Evolutionary conservation across 2,329 filamentous ascomycete species (phyloP).

Genomic region (Cladosporium halotolerans): DNA sequence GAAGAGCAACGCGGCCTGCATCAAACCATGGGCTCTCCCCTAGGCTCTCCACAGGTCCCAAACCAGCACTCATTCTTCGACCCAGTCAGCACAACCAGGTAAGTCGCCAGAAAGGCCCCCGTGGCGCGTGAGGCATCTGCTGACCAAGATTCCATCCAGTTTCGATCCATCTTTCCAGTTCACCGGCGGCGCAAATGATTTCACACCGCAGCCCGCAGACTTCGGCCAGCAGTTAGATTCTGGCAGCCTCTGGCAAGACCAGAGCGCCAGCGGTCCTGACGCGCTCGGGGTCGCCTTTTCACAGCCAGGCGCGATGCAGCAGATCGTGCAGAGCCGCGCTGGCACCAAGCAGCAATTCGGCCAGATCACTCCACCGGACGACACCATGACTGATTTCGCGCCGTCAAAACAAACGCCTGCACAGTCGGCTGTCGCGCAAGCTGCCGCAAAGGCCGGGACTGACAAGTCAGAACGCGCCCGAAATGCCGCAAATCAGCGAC

Average conservation of each 20-base stretch:
- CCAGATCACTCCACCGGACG: constrained; percentile 35
- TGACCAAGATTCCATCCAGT: constrained; percentile 5
- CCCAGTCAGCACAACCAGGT: constrained; percentile 2
- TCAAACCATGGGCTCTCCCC: constrained; percentile 15
- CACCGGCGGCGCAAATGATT: background rate
- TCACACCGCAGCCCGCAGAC: background rate
- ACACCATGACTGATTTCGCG: constrained; percentile 17
- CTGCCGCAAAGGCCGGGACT: constrained; percentile 8
- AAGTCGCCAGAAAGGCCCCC: background rate
- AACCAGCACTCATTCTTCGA: constrained; percentile 7
- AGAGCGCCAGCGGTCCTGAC: background rate
- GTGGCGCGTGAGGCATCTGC: background rate
- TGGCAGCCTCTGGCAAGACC: constrained; percentile 4
- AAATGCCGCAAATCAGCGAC: constrained; percentile 26
- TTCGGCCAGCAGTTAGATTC: constrained; percentile 2
- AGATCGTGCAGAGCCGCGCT: constrained; percentile 16
- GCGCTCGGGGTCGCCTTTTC: constrained; percentile 5
- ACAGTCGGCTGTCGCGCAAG: constrained; percentile 3
- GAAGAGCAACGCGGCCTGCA: constrained; percentile 20
- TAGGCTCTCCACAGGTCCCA: background rate
- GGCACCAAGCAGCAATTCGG: constrained; percentile 25
- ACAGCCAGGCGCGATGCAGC: constrained; percentile 13
- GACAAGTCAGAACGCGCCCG: constrained; percentile 27
- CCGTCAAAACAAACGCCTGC: background rate
- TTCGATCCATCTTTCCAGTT: background rate